Evolutionary conservation across 306 rosid genomes (phyloP).

Genomic region (Dalbergia cochinchinensis): DNA sequence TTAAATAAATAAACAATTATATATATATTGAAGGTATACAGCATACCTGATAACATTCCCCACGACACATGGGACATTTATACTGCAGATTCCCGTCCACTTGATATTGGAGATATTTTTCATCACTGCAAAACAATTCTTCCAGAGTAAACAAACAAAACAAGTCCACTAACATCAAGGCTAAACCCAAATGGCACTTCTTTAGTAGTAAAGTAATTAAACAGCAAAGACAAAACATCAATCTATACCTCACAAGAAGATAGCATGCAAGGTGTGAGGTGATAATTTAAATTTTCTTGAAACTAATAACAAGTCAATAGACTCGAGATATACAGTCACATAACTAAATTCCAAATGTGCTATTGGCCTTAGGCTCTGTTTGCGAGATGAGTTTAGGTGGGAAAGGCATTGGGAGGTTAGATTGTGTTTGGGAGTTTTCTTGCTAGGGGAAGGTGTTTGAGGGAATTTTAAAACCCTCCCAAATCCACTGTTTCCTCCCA

Average conservation of each 20-base stretch:
- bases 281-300: slow-evolving; percentile 23
- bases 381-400: no score
- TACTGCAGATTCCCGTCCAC: slow-evolving; percentile 92
- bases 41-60: slow-evolving; percentile 93
- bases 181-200: slow-evolving; percentile 8
- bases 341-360: slow-evolving; percentile 5
- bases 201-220: slow-evolving; percentile 11
- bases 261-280: background rate
- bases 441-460: no score
- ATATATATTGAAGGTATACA: slow-evolving; percentile 8
- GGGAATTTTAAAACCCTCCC: no score
- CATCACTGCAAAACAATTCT: slow-evolving; percentile 75
- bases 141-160: slow-evolving; percentile 38
- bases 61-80: slow-evolving; percentile 94
- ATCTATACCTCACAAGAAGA: slow-evolving; percentile 24
- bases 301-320: background rate
- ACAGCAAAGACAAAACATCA: slow-evolving; percentile 16
- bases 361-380: background rate
- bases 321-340: slow-evolving; percentile 11
- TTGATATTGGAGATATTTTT: slow-evolving; percentile 89
- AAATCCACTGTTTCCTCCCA: no score
- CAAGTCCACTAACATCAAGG: slow-evolving; percentile 16
- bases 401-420: no score
- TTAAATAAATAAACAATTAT: background rate
- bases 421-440: no score